phyloP scores from a whole-genome alignment of 441 rosid genomes.

The Erysimum cheiri region DNA sequence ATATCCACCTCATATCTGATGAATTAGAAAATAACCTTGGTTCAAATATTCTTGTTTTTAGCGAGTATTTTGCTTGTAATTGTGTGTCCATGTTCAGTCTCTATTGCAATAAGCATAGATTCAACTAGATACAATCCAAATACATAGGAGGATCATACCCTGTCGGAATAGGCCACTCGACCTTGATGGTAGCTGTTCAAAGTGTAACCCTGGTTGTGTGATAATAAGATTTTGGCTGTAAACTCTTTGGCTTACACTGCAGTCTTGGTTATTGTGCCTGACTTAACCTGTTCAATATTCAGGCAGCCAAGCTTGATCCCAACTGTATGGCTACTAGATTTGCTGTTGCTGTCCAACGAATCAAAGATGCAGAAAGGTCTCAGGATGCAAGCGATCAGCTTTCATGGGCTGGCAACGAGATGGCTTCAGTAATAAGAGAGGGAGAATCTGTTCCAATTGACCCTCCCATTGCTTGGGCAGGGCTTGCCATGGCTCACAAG shows the following conservation, averaged over 20 bases:
- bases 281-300: slow-evolving; percentile 23
- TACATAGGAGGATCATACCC: slow-evolving; percentile 11
- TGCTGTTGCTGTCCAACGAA: slow-evolving; percentile 88
- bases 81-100: slow-evolving; percentile 6
- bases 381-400: slow-evolving; percentile 91
- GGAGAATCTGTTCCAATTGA: slow-evolving; percentile 83
- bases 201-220: slow-evolving; percentile 10
- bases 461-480: slow-evolving; percentile 87
- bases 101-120: not conserved
- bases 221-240: slow-evolving; percentile 7
- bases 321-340: slow-evolving; percentile 92
- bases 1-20: slow-evolving; percentile 7
- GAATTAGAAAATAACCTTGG: not conserved
- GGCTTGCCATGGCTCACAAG: slow-evolving; percentile 93
- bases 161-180: not conserved
- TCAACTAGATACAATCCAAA: not conserved
- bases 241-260: slow-evolving; percentile 1
- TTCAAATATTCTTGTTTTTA: not conserved
- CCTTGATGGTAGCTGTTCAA: not conserved
- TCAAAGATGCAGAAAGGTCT: slow-evolving; percentile 93
- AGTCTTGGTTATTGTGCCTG: slow-evolving; percentile 18
- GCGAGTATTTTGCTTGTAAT: slow-evolving; percentile 4
- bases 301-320: slow-evolving; percentile 95
- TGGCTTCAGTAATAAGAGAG: slow-evolving; percentile 94
- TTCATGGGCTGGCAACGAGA: slow-evolving; percentile 93